phyloP scores from a whole-genome alignment of 2,329 filamentous ascomycete species.

The Aspergillus thermomutatus region DNA sequence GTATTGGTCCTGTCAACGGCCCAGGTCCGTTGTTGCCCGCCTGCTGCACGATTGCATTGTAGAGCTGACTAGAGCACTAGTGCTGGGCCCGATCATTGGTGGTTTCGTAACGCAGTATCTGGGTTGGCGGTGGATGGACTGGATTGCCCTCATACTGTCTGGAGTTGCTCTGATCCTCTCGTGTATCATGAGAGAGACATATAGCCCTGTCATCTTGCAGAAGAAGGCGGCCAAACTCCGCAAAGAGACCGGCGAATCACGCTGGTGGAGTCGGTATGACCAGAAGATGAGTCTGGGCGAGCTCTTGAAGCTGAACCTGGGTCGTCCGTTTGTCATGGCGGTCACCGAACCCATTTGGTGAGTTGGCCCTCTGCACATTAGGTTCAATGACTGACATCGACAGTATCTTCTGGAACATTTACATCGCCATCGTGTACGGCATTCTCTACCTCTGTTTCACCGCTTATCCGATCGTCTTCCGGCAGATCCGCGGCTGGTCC shows the following conservation, averaged over 20 bases:
- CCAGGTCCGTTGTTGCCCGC: constrained; percentile 37
- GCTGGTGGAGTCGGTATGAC: constrained; percentile 81
- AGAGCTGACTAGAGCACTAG: constrained; percentile 16
- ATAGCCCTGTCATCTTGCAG: constrained; percentile 67
- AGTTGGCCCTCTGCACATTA: constrained; percentile 12
- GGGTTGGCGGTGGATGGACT: constrained; percentile 86
- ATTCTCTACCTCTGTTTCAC: constrained; percentile 90
- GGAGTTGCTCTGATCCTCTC: constrained; percentile 61
- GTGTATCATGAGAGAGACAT: constrained; percentile 67
- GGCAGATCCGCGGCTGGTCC: constrained; percentile 70
- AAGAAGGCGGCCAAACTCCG: constrained; percentile 62
- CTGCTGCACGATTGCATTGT: background rate
- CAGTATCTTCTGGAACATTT: constrained; percentile 71
- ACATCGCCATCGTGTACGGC: constrained; percentile 74
- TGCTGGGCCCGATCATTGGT: constrained; percentile 68
- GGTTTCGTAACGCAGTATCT: constrained; percentile 69
- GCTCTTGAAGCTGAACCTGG: constrained; percentile 71
- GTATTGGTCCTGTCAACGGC: constrained; percentile 80
- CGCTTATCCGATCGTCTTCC: constrained; percentile 83
- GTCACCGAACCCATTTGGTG: constrained; percentile 82
- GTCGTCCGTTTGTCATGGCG: constrained; percentile 72
- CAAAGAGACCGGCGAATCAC: constrained; percentile 65
- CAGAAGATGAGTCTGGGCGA: constrained; percentile 61
- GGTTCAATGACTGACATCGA: background rate
- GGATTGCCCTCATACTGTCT: constrained; percentile 71